Conservation (phyloP, 2,329 filamentous ascomycete species). For the Sclerotinia spermophila region DNA sequence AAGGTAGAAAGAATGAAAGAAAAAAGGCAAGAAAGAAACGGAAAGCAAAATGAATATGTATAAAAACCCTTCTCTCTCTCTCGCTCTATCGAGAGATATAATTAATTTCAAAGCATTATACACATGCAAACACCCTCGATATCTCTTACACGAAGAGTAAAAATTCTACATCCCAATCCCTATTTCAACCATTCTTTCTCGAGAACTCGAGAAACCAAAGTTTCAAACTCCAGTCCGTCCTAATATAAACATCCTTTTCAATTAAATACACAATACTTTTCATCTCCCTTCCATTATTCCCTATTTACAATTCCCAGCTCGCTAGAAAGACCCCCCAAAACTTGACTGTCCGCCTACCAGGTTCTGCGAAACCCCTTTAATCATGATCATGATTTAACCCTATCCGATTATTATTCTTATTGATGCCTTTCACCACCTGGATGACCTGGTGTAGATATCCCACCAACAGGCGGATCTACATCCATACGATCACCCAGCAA, state of each 20-base stretch:
- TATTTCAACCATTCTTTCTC: not conserved
- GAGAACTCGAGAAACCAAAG: not conserved
- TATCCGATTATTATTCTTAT: not conserved
- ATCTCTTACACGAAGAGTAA: no score
- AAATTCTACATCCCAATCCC: not conserved
- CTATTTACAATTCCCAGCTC: not conserved
- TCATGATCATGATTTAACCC: not conserved
- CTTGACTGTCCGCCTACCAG: no score
- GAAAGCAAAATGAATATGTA: no score
- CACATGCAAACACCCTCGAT: no score
- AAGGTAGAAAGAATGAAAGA: no score
- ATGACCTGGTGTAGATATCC: not conserved
- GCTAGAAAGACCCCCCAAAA: constrained; percentile 1
- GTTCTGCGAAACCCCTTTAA: not conserved
- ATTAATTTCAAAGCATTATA: no score
- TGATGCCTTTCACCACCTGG: not conserved
- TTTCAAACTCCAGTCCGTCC: not conserved
- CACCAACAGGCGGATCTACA: not conserved
- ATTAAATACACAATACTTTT: not conserved
- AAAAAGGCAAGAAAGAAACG: no score
- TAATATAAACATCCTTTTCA: not conserved
- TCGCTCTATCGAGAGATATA: no score
- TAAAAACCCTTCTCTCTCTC: no score
- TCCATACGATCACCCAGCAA: not conserved
- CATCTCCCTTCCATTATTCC: not conserved